Percentiles rank a stretch among this genome's conserved stretches.
These are phyloP conservation scores for Nemania sp. DNA, from an alignment of 2,329 filamentous ascomycete genomes.

Conservation along the genomic window DNA sequence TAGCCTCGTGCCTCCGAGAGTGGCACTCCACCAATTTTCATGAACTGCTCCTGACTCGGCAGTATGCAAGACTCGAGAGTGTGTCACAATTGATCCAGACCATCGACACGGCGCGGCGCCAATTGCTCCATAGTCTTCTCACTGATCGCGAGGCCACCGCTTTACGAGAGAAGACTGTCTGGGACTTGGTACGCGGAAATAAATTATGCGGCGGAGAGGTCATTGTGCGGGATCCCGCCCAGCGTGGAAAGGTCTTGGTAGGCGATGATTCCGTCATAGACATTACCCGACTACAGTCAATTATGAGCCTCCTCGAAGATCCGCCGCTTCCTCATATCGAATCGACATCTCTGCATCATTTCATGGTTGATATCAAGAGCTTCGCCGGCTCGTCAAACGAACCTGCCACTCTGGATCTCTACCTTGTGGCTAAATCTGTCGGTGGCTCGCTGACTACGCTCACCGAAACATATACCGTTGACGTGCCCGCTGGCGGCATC, in stretches of 20 bases:
- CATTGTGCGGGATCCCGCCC: slow-evolving; percentile 86
- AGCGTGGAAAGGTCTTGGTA: slow-evolving; percentile 83
- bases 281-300: slow-evolving; percentile 85
- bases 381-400: slow-evolving; percentile 78
- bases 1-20: slow-evolving; percentile 92
- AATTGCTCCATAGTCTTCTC: slow-evolving; percentile 91
- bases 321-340: slow-evolving; percentile 71
- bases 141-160: slow-evolving; percentile 81
- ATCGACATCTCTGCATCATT: slow-evolving; percentile 73
- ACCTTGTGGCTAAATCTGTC: slow-evolving; percentile 72
- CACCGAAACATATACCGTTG: slow-evolving; percentile 81
- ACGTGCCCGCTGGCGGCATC: slow-evolving; percentile 73
- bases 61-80: slow-evolving; percentile 80
- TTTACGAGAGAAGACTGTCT: slow-evolving; percentile 87
- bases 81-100: slow-evolving; percentile 78
- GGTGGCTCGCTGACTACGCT: slow-evolving; percentile 67
- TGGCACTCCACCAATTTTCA: slow-evolving; percentile 99
- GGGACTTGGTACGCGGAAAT: slow-evolving; percentile 92
- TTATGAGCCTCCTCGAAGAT: slow-evolving; percentile 91
- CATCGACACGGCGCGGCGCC: slow-evolving; percentile 83
- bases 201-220: slow-evolving; percentile 93
- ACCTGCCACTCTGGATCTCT: slow-evolving; percentile 74
- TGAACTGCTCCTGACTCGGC: slow-evolving; percentile 79
- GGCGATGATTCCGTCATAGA: slow-evolving; percentile 92
- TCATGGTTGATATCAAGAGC: slow-evolving; percentile 81